A percentile compares a stretch with the other conserved stretches of the same genome.
Conservation (phyloP, 1,139 yeast genomes). For the Saccharomycopsis hybrid region DNA sequence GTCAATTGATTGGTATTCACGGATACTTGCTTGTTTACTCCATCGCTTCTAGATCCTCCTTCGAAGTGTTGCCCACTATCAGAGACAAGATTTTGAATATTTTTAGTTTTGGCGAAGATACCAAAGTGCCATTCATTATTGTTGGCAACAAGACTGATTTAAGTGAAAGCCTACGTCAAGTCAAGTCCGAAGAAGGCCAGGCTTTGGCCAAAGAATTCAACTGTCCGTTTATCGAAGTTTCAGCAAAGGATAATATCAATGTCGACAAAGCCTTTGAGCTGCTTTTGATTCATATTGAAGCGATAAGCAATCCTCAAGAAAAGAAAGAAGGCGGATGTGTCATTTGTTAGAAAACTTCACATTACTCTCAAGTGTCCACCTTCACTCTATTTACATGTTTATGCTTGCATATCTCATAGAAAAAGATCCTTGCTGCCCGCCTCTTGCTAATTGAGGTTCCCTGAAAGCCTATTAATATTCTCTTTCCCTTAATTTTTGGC, state of each 20-base stretch:
- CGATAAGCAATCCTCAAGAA: conserved; percentile 25
- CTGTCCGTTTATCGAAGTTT: conserved; percentile 72
- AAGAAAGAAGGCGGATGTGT: conserved; percentile 18
- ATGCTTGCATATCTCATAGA: too few species aligned
- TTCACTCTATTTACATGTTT: too few species aligned
- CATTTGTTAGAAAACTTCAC: not conserved
- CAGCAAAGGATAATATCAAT: conserved; percentile 71
- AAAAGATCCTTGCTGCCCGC: too few species aligned
- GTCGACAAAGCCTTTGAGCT: conserved; percentile 59
- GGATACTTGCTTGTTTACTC: conserved; percentile 82
- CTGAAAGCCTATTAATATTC: too few species aligned
- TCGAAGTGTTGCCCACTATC: conserved; percentile 70
- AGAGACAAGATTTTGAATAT: conserved; percentile 80
- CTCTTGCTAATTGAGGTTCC: too few species aligned
- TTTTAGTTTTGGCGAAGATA: conserved; percentile 27
- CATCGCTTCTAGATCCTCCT: conserved; percentile 71
- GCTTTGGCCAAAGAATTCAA: conserved; percentile 53
- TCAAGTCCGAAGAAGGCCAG: conserved; percentile 56
- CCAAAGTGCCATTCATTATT: conserved; percentile 68
- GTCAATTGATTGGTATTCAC: conserved; percentile 76
- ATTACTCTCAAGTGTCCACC: too few species aligned
- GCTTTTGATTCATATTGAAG: conserved; percentile 67
- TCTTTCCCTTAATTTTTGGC: too few species aligned
- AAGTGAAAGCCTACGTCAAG: conserved; percentile 51
- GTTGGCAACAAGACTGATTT: conserved; percentile 84